Evolutionary conservation across 2,329 filamentous ascomycete genomes (phyloP), one percentile per base, ranked within the genome.

Genomic region (Aspergillus pseudotamarii): DNA sequence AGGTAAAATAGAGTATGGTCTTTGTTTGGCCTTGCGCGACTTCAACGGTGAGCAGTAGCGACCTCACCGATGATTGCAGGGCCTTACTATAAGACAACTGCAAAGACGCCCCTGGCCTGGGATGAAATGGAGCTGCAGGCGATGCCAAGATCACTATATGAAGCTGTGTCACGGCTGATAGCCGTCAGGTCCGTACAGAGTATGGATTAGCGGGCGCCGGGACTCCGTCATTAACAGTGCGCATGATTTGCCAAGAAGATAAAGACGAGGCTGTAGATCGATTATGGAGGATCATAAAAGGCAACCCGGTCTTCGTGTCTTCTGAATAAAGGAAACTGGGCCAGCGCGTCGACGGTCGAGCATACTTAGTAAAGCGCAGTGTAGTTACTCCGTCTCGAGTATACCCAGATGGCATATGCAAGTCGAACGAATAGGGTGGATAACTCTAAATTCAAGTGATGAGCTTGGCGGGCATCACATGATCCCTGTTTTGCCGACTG

Each of bases 401-500:
- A n/a, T 11, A 4, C 26, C 26, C 26, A 4, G 26, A 26, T 26
- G 26, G 26, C n/a, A 6, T 46, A 46, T 46, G 43, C 43, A 21
- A 14, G n/a, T 46, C 38, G 43, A 46, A 46, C 1, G 11, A 23
- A 46, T 21, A 23, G 10, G 23, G 45, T 26, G 14, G 46, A 30
- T 16, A 32, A 32, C 16, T 23, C 28, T n/a, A 51, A 51, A 32
- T 51, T 28, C 34, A 38, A n/a, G 11, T 38, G 32, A 26, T 26
- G 51, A 55, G 51, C 51, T 38, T 38, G 51, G 51, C 32, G 11
- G 11, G 6, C 21, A 59, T 59, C 58, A 60, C 58, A 54, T 60
- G 58, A 60, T n/a, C 14, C 3, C 16, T 30, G 14, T 4, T 21
- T n/a, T 55, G 51, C 32, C 30, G 21, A 55, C 30, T 10, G n/a